Conservation (phyloP, 2,329 filamentous ascomycete genomes). For the Pezicula rhizophila region DNA sequence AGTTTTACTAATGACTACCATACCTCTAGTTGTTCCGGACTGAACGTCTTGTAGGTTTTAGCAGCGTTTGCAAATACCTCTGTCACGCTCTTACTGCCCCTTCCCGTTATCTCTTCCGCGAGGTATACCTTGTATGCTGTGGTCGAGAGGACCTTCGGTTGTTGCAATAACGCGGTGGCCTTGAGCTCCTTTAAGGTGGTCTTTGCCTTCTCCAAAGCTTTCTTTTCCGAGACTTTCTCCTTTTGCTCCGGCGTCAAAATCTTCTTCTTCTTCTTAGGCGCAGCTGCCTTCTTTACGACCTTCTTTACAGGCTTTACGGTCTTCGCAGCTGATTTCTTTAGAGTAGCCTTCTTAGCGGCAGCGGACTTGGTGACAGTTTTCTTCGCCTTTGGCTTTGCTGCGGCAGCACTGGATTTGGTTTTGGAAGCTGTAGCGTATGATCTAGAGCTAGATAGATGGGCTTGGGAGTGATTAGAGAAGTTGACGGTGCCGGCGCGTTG, state of each 20-base stretch:
- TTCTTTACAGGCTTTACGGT: constrained; percentile 2
- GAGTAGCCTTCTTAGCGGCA: constrained; percentile 24
- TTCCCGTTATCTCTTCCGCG: constrained; percentile 2
- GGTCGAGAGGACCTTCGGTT: not conserved
- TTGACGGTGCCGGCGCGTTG: constrained; percentile 18
- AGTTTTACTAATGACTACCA: not conserved
- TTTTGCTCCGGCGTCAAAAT: constrained; percentile 20
- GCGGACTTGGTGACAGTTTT: constrained; percentile 13
- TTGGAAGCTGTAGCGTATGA: constrained; percentile 22
- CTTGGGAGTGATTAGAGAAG: constrained; percentile 7
- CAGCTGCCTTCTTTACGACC: constrained; percentile 8
- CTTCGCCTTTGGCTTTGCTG: constrained; percentile 16
- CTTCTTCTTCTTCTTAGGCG: constrained; percentile 19
- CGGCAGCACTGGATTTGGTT: constrained; percentile 4
- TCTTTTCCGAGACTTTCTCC: constrained; percentile 18
- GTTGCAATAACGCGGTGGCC: not conserved
- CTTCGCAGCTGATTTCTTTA: constrained; percentile 5
- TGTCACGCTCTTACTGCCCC: constrained; percentile 7
- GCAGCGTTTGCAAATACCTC: constrained; percentile 9
- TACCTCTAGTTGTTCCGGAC: constrained; percentile 31
- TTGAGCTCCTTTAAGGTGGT: constrained; percentile 19
- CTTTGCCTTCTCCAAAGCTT: constrained; percentile 22
- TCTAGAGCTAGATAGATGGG: constrained; percentile 6
- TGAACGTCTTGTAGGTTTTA: constrained; percentile 28
- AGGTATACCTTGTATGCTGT: not conserved